These are phyloP conservation scores for Zelonia costaricensis DNA, from an alignment of 208 protist species.

Conservation along the genomic window DNA sequence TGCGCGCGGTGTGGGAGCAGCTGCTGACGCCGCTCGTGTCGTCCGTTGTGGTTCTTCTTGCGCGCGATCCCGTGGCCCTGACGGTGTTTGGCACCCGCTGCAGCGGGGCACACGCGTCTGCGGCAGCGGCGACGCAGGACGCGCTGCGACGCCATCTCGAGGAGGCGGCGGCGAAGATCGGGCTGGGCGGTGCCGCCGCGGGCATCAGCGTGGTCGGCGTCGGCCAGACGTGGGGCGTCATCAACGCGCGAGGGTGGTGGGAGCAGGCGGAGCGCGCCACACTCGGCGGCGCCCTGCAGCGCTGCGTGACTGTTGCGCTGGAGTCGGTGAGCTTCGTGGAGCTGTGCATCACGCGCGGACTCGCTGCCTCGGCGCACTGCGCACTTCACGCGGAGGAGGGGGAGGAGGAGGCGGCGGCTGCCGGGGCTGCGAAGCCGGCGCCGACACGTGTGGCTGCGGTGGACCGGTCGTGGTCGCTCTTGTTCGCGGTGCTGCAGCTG, in stretches of 20 bases:
- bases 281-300: constrained; percentile 17
- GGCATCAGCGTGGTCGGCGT: background rate
- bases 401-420: background rate
- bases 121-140: background rate
- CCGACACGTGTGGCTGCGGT: background rate
- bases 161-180: background rate
- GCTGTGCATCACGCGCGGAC: constrained; percentile 7
- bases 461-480: too few species aligned
- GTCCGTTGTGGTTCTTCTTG: constrained; percentile 20
- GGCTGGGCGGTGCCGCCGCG: background rate
- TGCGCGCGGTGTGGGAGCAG: constrained; percentile 1
- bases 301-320: constrained; percentile 27
- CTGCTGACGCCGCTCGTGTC: constrained; percentile 15
- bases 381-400: background rate
- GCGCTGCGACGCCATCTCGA: background rate
- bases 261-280: background rate
- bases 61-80: constrained; percentile 24
- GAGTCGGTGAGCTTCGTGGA: constrained; percentile 17
- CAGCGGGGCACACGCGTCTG: background rate
- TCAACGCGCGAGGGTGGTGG: constrained; percentile 14
- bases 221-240: constrained; percentile 5
- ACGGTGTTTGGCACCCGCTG: background rate
- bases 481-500: too few species aligned
- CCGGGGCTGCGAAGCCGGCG: background rate
- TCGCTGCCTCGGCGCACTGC: constrained; percentile 1